Evolutionary conservation across 352 stramenopile species (phyloP).

Genomic region (Phytophthora pini): DNA sequence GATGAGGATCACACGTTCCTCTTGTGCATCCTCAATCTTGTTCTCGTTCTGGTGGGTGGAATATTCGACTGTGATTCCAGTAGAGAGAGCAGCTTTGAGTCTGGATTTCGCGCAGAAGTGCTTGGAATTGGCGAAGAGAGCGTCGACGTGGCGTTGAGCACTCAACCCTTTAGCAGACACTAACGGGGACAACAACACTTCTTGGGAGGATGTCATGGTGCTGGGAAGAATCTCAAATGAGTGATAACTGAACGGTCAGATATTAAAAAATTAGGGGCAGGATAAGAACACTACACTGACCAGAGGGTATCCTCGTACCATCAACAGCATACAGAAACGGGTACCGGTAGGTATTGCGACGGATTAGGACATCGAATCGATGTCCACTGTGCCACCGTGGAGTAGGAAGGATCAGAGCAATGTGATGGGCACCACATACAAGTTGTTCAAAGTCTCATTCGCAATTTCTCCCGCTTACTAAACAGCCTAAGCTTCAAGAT

Average conservation of each 20-base stretch:
- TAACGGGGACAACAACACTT: slow-evolving; percentile 12
- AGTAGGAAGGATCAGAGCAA: no score
- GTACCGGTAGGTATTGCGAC: no score
- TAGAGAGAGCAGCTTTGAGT: slow-evolving; percentile 1
- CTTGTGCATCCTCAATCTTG: slow-evolving; percentile 5
- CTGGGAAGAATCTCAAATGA: no score
- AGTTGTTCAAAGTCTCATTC: slow-evolving; percentile 6
- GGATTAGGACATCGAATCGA: no score
- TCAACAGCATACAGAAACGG: no score
- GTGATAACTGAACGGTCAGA: no score
- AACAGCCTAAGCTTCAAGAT: slow-evolving; percentile 1
- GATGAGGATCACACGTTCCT: slow-evolving; percentile 51
- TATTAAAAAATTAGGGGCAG: no score
- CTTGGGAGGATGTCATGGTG: no score
- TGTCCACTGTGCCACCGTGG: no score
- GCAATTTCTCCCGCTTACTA: slow-evolving; percentile 3
- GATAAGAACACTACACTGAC: no score
- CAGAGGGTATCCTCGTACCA: no score
- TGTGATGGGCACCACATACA: not conserved
- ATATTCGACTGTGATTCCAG: slow-evolving; percentile 40
- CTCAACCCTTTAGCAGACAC: slow-evolving; percentile 35
- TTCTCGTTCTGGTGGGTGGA: slow-evolving; percentile 39
- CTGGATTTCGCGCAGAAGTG: slow-evolving; percentile 4
- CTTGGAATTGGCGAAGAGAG: slow-evolving; percentile 36
- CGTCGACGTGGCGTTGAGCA: slow-evolving; percentile 47